A percentile compares a stretch with the other conserved stretches of the same genome.
phyloP scores from a whole-genome alignment of 129 eudicot species.

The Flaveria ramosissima region DNA sequence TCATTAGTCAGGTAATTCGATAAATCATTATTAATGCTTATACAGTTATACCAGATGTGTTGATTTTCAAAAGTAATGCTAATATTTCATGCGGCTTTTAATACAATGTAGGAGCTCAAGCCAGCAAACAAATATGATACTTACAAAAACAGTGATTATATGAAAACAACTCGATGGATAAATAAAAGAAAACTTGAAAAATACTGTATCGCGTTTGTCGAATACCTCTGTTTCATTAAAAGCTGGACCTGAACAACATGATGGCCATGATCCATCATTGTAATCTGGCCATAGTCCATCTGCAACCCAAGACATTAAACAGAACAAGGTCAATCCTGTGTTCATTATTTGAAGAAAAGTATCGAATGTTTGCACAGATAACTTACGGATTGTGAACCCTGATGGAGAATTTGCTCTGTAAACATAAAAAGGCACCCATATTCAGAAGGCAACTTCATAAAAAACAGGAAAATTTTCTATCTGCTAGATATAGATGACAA shows the following conservation, averaged over 20 bases:
- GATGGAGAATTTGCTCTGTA: conserved; percentile 59
- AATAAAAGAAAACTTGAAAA: background rate
- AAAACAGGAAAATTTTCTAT: no score
- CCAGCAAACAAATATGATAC: no score
- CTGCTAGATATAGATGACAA: background rate
- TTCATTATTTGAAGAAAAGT: background rate
- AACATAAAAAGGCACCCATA: conserved; percentile 20
- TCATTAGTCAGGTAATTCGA: conserved; percentile 13
- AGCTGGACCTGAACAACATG: conserved; percentile 67
- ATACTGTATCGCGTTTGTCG: background rate
- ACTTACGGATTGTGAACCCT: conserved; percentile 87
- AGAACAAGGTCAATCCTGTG: background rate
- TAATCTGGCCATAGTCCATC: conserved; percentile 98
- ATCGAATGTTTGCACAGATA: conserved; percentile 7
- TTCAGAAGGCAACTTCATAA: conserved; percentile 12
- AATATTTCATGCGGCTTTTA: background rate
- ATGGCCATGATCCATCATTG: conserved; percentile 96
- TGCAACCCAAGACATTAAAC: conserved; percentile 36
- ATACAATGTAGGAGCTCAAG: background rate
- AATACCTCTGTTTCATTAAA: conserved; percentile 70
- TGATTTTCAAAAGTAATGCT: no score
- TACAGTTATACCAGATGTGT: no score
- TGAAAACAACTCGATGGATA: background rate
- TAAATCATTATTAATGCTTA: background rate
- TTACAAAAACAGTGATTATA: no score